These are phyloP conservation scores for Diaporthe sp. DNA, from an alignment of 2,329 filamentous ascomycete species.

Conservation along the genomic window DNA sequence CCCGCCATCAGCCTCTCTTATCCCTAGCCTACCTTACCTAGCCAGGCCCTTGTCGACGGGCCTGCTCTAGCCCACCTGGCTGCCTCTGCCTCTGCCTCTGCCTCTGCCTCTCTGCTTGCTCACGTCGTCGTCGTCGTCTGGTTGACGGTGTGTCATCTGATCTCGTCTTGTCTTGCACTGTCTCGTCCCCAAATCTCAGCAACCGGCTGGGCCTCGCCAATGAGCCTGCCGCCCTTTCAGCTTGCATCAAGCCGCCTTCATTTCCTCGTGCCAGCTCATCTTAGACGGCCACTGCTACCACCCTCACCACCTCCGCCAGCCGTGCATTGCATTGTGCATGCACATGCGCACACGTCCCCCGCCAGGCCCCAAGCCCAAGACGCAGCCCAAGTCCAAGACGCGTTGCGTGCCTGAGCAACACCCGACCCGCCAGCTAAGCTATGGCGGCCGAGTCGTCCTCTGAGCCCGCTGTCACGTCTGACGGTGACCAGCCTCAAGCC, in stretches of 20 bases:
- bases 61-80: neutral
- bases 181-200: slow-evolving; percentile 7
- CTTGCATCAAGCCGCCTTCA: slow-evolving; percentile 49
- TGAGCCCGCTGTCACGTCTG: slow-evolving; percentile 46
- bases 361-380: neutral
- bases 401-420: neutral
- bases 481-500: slow-evolving; percentile 16
- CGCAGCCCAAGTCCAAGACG: neutral
- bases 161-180: neutral
- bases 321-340: slow-evolving; percentile 20
- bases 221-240: slow-evolving; percentile 10
- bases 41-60: neutral
- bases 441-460: slow-evolving; percentile 22
- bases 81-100: neutral
- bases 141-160: neutral
- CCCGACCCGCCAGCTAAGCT: neutral
- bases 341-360: neutral
- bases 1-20: neutral
- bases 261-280: slow-evolving; percentile 30
- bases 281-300: neutral
- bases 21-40: neutral
- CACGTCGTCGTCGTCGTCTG: too few species aligned
- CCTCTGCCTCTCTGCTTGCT: neutral
- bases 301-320: neutral
- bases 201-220: slow-evolving; percentile 13